Percentiles rank a stretch among this genome's conserved stretches.
These are phyloP conservation scores for Fusarium sp. DNA, from an alignment of 2,329 filamentous ascomycete species.

Conservation along the genomic window DNA sequence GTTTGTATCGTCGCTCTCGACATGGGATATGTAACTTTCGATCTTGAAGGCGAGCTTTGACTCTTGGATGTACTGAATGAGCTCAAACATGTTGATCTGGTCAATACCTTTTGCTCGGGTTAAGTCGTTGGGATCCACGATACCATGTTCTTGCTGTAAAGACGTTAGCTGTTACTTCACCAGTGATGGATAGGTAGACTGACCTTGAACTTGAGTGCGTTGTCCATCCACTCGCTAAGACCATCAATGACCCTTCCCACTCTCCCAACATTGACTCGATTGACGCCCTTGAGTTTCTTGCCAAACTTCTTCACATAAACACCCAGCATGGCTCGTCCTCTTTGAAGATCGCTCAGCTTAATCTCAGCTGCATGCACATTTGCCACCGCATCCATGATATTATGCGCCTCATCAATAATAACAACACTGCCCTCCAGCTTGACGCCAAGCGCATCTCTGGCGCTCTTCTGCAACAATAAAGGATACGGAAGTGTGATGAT, in stretches of 20 bases:
- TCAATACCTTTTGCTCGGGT: conserved; percentile 88
- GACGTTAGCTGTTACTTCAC: background rate
- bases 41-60: conserved; percentile 95
- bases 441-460: conserved; percentile 86
- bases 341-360: conserved; percentile 75
- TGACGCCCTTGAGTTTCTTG: conserved; percentile 87
- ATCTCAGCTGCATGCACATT: conserved; percentile 86
- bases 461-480: conserved; percentile 84
- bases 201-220: conserved; percentile 60
- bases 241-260: conserved; percentile 85
- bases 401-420: conserved; percentile 98
- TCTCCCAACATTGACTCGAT: conserved; percentile 90
- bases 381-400: conserved; percentile 93
- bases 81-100: conserved; percentile 92
- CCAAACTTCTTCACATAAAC: conserved; percentile 89
- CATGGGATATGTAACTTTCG: conserved; percentile 81
- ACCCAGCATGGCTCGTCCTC: conserved; percentile 78
- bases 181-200: background rate
- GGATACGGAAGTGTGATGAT: conserved; percentile 95
- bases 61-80: conserved; percentile 87
- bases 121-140: conserved; percentile 75
- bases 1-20: conserved; percentile 58
- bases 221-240: conserved; percentile 73
- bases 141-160: conserved; percentile 63
- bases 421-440: conserved; percentile 88